These are phyloP conservation scores for Aspergillus brunneoviolaceus DNA, from an alignment of 2,329 filamentous ascomycete genomes.

Conservation along the genomic window DNA sequence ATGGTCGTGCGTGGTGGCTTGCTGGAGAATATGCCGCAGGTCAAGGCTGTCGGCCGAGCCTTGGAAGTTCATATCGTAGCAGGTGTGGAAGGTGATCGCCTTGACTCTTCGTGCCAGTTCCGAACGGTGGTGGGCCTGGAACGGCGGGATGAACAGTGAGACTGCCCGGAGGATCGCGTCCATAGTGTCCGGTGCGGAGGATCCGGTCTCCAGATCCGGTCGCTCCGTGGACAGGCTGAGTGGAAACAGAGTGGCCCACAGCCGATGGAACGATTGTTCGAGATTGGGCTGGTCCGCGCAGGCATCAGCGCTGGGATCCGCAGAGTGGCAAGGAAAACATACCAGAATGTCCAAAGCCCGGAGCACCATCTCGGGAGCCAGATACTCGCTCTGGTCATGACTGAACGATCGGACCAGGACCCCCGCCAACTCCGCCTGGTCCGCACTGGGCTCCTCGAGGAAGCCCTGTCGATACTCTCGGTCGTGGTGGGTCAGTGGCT, in stretches of 20 bases:
- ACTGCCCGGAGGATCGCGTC: neutral
- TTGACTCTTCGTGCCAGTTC: neutral
- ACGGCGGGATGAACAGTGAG: neutral
- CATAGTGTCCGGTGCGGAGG: too few relatives aligned
- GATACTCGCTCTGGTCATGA: too few relatives aligned
- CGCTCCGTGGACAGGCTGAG: neutral
- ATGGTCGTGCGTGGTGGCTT: too few relatives aligned
- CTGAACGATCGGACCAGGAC: too few relatives aligned
- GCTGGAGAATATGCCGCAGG: too few relatives aligned
- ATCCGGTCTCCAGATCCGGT: neutral
- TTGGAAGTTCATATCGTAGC: neutral
- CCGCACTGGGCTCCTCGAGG: neutral
- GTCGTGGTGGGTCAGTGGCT: neutral
- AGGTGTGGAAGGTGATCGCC: neutral
- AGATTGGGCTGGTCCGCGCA: neutral
- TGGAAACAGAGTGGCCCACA: neutral
- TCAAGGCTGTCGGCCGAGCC: neutral
- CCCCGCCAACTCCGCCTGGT: too few relatives aligned
- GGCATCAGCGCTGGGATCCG: too few relatives aligned
- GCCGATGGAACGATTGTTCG: conserved; percentile 4
- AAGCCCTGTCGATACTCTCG: neutral
- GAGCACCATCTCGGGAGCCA: neutral
- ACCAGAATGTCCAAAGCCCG: neutral
- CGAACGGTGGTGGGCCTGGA: neutral
- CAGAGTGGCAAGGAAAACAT: neutral